Base-by-base conservation (phyloP, 192 early-diverging fungal genomes). In the Gonapodya prolifera region DNA sequence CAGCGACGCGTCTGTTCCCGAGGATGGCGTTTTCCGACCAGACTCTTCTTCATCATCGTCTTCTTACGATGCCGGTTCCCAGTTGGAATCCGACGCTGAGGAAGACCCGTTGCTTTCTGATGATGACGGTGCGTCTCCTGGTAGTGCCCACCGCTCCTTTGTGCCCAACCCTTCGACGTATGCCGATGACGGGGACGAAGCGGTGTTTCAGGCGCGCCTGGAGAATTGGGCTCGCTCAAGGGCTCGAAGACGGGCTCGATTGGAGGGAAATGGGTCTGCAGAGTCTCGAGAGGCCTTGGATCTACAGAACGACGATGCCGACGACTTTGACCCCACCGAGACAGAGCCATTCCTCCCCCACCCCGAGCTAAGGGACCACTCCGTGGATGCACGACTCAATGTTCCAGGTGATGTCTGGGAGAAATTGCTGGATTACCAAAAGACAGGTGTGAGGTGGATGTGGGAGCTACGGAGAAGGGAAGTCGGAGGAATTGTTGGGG, bases 401-500 rank as follows among this genome's bases (percentile, higher is more conserved):
- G 80, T 1, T 87, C 95, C 97, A 33, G 92, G 91, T 8, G 94
- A 96, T 33, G 86, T 99, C 45, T 91, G 90, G 81, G 79, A 80
- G 18, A 85, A 87, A 29, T 83, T 99, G 0, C 94, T 99, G 78
- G 94, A 91, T 70, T 98, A 99, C 80, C 97, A 99, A 82, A 88
- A 89, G 77, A 91, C 93, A 28, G 91, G 94, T 69, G 80, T 92
- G 1, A 84, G 86, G 33, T 99, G 97, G 97, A 83, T 99, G 35
- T 93, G 89, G 88, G 93, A 95, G 76, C 83, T 98, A 69, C 92
- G 96, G 81, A 84, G 84, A 69, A 94, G 96, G 80, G 86, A 93
- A 35, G 89, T 91, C 0, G 97, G 97, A 0, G 97, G 97, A 0
- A 92, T 98, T 30, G 84, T 97, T 30, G 95, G 94, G 30, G 96